These are phyloP conservation scores for Hibiscus tridactylites DNA, from an alignment of 345 rosid genomes.

Conservation along the genomic window DNA sequence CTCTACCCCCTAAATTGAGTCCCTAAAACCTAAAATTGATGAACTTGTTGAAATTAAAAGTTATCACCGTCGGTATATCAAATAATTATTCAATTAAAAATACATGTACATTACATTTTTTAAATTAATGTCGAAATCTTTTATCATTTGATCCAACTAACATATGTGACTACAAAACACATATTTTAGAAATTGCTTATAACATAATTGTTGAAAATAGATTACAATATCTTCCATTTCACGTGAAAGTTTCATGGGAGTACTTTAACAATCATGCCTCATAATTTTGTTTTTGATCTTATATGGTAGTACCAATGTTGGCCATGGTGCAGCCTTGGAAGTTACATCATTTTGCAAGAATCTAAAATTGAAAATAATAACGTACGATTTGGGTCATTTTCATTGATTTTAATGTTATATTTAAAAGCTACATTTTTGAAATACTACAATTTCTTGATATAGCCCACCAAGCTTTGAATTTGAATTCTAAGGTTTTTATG, in stretches of 20 bases:
- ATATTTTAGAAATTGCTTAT: background rate
- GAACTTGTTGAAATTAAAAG: no score
- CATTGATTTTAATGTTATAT: background rate
- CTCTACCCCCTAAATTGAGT: no score
- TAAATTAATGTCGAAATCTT: no score
- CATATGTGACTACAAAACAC: no score
- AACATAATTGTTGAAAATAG: background rate
- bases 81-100: no score
- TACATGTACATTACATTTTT: no score
- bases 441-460: background rate
- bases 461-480: background rate
- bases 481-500: background rate
- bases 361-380: background rate
- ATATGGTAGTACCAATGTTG: background rate
- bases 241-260: slow-evolving; percentile 5
- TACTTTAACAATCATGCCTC: background rate
- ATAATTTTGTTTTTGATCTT: background rate
- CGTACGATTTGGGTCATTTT: background rate
- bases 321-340: background rate
- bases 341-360: background rate
- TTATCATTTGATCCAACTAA: no score
- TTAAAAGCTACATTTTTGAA: background rate
- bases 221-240: background rate
- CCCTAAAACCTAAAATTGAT: no score
- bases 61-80: no score